A percentile compares a stretch with the other conserved stretches of the same genome.
Evolutionary conservation across 495 filamentous ascomycete genomes (phyloP).

Genomic region (Xylaria scruposa): DNA sequence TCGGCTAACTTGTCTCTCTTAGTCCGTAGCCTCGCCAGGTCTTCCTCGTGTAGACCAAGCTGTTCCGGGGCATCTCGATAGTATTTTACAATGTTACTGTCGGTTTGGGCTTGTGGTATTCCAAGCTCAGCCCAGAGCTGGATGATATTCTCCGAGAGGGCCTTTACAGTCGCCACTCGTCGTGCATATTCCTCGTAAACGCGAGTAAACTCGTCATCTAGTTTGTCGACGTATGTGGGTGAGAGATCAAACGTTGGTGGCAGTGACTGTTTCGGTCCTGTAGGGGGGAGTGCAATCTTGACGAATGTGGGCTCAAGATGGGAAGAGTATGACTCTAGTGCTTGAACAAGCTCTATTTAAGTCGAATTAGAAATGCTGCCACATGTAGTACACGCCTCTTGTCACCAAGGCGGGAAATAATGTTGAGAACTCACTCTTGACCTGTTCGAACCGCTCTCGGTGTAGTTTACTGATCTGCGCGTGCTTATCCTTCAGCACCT

Average conservation of each 20-base stretch:
- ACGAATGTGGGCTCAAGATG: slow-evolving; percentile 90
- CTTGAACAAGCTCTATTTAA: slow-evolving; percentile 82
- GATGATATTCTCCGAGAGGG: slow-evolving; percentile 82
- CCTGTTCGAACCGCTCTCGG: slow-evolving; percentile 88
- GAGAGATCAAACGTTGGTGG: slow-evolving; percentile 87
- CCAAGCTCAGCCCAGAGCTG: slow-evolving; percentile 95
- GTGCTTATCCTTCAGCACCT: slow-evolving; percentile 84
- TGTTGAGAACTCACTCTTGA: slow-evolving; percentile 73
- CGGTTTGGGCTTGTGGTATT: slow-evolving; percentile 90
- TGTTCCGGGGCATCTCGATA: slow-evolving; percentile 92
- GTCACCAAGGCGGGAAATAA: background rate
- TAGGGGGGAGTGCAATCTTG: slow-evolving; percentile 80
- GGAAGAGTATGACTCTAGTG: slow-evolving; percentile 91
- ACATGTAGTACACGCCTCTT: background rate
- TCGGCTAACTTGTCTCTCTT: slow-evolving; percentile 86
- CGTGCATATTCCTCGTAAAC: slow-evolving; percentile 95
- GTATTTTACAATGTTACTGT: slow-evolving; percentile 81
- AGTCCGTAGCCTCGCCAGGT: slow-evolving; percentile 71
- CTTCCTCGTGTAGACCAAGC: slow-evolving; percentile 85
- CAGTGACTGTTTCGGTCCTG: slow-evolving; percentile 73
- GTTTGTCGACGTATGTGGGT: slow-evolving; percentile 79
- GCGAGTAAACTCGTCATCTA: slow-evolving; percentile 89
- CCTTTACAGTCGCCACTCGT: slow-evolving; percentile 75
- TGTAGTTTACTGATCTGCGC: slow-evolving; percentile 78
- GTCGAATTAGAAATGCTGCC: slow-evolving; percentile 2